Evolutionary conservation across 1,284 basidiomycete species (phyloP).

Genomic region (Peniophora sp.): DNA sequence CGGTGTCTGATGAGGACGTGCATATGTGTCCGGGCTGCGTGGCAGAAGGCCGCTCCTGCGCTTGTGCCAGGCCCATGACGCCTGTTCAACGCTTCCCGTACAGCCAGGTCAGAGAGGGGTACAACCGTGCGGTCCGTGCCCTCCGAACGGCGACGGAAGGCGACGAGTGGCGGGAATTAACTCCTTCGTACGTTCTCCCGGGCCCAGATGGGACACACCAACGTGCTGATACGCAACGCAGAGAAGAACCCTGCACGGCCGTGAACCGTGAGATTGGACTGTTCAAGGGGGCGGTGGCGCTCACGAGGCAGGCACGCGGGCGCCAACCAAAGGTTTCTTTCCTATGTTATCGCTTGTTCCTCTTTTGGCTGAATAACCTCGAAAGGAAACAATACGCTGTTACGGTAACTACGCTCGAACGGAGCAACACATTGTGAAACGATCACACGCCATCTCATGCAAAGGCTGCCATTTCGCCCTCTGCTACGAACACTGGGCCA

Average conservation of each 20-base stretch:
- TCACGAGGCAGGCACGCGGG: constrained; percentile 14
- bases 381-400: background rate
- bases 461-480: constrained; percentile 37
- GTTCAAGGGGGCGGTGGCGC: constrained; percentile 28
- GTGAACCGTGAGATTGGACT: constrained; percentile 13
- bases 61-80: constrained; percentile 43
- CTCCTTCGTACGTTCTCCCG: background rate
- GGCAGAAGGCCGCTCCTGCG: constrained; percentile 62
- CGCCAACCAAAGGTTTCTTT: background rate
- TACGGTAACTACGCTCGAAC: background rate
- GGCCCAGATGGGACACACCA: background rate
- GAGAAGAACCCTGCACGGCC: constrained; percentile 4
- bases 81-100: constrained; percentile 47
- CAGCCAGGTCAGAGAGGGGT: constrained; percentile 25
- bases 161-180: background rate
- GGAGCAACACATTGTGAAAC: background rate
- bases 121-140: constrained; percentile 30
- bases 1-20: constrained; percentile 32
- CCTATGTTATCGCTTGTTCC: background rate
- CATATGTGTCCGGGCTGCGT: constrained; percentile 64
- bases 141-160: constrained; percentile 10
- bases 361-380: constrained; percentile 1
- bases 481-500: constrained; percentile 49
- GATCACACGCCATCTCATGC: constrained; percentile 25
- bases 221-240: background rate